Conservation (phyloP, 106 monocot genomes). For the Triglochin maritima region DNA sequence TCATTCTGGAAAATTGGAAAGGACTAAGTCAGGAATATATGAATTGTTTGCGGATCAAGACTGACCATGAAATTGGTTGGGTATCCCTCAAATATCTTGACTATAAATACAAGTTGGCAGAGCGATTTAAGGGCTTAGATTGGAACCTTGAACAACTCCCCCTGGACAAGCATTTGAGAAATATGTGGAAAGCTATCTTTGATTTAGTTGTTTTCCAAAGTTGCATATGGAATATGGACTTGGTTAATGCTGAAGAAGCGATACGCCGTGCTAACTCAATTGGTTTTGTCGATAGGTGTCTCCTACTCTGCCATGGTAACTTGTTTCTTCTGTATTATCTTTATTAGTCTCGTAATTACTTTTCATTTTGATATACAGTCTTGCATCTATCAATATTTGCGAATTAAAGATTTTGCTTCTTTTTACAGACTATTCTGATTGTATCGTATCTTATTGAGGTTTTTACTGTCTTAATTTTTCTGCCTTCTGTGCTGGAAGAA, state of each 20-base stretch:
- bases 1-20: constrained; percentile 25
- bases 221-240: constrained; percentile 51
- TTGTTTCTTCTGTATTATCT: background rate
- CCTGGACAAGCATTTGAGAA: constrained; percentile 14
- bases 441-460: too few species aligned
- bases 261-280: constrained; percentile 40
- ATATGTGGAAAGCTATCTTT: constrained; percentile 50
- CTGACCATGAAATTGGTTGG: constrained; percentile 58
- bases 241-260: constrained; percentile 48
- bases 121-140: constrained; percentile 21
- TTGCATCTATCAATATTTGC: too few species aligned
- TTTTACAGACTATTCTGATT: too few species aligned
- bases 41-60: constrained; percentile 55
- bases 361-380: background rate
- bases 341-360: background rate
- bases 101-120: constrained; percentile 46
- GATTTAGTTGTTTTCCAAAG: constrained; percentile 44
- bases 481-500: too few species aligned
- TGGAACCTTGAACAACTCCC: constrained; percentile 12
- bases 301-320: constrained; percentile 81
- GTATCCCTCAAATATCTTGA: constrained; percentile 65
- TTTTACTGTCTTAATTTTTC: too few species aligned
- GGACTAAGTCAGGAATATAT: constrained; percentile 44
- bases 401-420: too few species aligned
- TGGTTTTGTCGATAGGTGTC: constrained; percentile 44